These are phyloP conservation scores for Penstemon newberryi DNA, from an alignment of 257 asterid species.

Conservation along the genomic window DNA sequence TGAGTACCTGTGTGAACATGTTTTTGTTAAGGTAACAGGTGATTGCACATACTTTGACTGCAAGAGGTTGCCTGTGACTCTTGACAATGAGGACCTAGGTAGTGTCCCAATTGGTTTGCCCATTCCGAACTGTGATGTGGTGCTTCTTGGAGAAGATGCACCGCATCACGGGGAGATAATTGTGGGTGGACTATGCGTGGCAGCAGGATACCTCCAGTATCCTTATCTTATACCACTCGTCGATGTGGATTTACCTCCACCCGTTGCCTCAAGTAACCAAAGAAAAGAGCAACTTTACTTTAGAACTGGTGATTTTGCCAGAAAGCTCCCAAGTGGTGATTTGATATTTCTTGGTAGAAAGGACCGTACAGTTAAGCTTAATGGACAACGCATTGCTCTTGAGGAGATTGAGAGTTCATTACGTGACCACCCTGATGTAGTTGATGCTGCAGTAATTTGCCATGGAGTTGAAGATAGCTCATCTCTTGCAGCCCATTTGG, in stretches of 20 bases:
- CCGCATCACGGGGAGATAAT: slow-evolving; percentile 72
- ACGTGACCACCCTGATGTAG: slow-evolving; percentile 65
- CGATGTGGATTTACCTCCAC: slow-evolving; percentile 34
- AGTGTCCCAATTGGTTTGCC: slow-evolving; percentile 84
- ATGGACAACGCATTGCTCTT: slow-evolving; percentile 81
- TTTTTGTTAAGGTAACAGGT: slow-evolving; percentile 70
- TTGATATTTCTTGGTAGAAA: slow-evolving; percentile 77
- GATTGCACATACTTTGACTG: slow-evolving; percentile 96
- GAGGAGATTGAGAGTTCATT: slow-evolving; percentile 80
- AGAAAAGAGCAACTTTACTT: slow-evolving; percentile 35
- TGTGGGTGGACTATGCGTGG: slow-evolving; percentile 77
- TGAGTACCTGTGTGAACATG: slow-evolving; percentile 19
- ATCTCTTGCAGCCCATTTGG: slow-evolving; percentile 74
- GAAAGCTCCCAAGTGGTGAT: slow-evolving; percentile 79
- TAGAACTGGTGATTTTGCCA: slow-evolving; percentile 86
- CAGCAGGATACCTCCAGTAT: slow-evolving; percentile 73
- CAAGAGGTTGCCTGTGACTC: slow-evolving; percentile 60
- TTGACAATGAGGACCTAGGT: slow-evolving; percentile 51
- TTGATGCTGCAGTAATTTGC: slow-evolving; percentile 79
- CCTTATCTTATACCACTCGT: slow-evolving; percentile 58
- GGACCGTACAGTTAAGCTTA: slow-evolving; percentile 78
- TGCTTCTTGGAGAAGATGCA: slow-evolving; percentile 69
- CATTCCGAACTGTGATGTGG: slow-evolving; percentile 63
- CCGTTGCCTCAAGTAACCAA: slow-evolving; percentile 2
- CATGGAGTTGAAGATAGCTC: slow-evolving; percentile 52